These are phyloP conservation scores for Paraconiothyrium brasiliense DNA, from an alignment of 2,329 filamentous ascomycete species.

Conservation along the genomic window DNA sequence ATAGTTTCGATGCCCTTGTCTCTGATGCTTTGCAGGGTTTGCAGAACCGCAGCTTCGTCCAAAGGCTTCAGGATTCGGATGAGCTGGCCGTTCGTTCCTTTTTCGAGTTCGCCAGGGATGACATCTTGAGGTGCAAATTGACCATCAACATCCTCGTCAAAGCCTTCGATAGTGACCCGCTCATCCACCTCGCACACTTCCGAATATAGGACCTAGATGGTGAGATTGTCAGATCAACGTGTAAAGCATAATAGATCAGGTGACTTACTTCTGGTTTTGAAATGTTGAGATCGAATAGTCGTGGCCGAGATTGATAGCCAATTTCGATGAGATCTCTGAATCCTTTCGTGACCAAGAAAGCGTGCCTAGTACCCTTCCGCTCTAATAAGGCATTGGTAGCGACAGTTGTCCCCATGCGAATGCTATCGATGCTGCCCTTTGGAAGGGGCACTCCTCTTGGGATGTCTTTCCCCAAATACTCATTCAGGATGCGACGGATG, in stretches of 20 bases:
- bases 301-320: conserved; percentile 36
- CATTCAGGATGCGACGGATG: conserved; percentile 42
- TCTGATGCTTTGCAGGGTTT: background rate
- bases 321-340: conserved; percentile 34
- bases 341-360: conserved; percentile 32
- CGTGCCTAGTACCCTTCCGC: conserved; percentile 23
- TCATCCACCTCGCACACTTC: conserved; percentile 35
- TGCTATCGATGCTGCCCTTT: conserved; percentile 27
- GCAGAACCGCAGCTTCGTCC: background rate
- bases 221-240: background rate
- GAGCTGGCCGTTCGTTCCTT: conserved; percentile 24
- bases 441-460: conserved; percentile 34
- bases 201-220: conserved; percentile 21
- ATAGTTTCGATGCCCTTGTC: conserved; percentile 5
- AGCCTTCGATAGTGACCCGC: conserved; percentile 34
- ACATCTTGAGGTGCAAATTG: conserved; percentile 2
- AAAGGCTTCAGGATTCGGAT: conserved; percentile 19
- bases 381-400: conserved; percentile 38
- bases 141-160: conserved; percentile 24
- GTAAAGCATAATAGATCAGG: background rate
- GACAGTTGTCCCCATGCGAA: conserved; percentile 35
- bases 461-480: conserved; percentile 24
- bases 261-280: conserved; percentile 24
- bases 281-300: conserved; percentile 37
- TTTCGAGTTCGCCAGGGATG: conserved; percentile 5